Evolutionary conservation across 805 yeast genomes (phyloP).

Genomic region (Spathaspora boniae): DNA sequence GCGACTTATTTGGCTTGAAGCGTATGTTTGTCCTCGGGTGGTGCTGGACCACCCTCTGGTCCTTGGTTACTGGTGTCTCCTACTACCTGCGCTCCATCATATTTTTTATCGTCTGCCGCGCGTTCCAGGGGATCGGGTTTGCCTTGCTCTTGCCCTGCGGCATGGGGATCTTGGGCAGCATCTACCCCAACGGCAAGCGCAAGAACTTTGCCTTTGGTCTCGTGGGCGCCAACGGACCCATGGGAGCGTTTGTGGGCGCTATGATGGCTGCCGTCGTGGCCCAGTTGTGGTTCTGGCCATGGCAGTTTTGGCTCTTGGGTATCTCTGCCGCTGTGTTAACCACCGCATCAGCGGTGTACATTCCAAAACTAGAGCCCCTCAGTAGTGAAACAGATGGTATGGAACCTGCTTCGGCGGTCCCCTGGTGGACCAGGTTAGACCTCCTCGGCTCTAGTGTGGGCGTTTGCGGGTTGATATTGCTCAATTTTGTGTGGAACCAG

Average conservation of each 20-base stretch:
- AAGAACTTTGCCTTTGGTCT: slow-evolving; percentile 54
- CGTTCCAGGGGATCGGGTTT: slow-evolving; percentile 63
- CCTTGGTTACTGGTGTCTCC: slow-evolving; percentile 57
- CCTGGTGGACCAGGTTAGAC: slow-evolving; percentile 16
- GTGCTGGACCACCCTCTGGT: slow-evolving; percentile 53
- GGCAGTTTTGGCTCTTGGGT: slow-evolving; percentile 51
- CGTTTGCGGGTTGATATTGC: slow-evolving; percentile 54
- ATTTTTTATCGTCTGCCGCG: slow-evolving; percentile 54
- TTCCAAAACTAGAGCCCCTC: slow-evolving; percentile 27
- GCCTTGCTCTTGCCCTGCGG: slow-evolving; percentile 60
- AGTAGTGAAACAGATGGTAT: slow-evolving; percentile 8
- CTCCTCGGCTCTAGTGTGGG: slow-evolving; percentile 44
- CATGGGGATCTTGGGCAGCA: slow-evolving; percentile 50
- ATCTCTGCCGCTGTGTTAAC: slow-evolving; percentile 36
- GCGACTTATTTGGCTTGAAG: slow-evolving; percentile 69
- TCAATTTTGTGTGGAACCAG: slow-evolving; percentile 73
- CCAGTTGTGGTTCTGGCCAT: slow-evolving; percentile 54
- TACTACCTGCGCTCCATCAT: slow-evolving; percentile 45
- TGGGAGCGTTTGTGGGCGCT: slow-evolving; percentile 57
- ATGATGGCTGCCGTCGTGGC: slow-evolving; percentile 48
- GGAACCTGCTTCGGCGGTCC: slow-evolving; percentile 8
- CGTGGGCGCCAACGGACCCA: slow-evolving; percentile 61
- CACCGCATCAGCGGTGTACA: slow-evolving; percentile 26
- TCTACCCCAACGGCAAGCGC: slow-evolving; percentile 40
- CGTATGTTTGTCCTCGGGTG: slow-evolving; percentile 53